Evolutionary conservation across 768 basidiomycete genomes (phyloP), one percentile per base, ranked within the genome.

Genomic region (Termitomyces eurrhizus): DNA sequence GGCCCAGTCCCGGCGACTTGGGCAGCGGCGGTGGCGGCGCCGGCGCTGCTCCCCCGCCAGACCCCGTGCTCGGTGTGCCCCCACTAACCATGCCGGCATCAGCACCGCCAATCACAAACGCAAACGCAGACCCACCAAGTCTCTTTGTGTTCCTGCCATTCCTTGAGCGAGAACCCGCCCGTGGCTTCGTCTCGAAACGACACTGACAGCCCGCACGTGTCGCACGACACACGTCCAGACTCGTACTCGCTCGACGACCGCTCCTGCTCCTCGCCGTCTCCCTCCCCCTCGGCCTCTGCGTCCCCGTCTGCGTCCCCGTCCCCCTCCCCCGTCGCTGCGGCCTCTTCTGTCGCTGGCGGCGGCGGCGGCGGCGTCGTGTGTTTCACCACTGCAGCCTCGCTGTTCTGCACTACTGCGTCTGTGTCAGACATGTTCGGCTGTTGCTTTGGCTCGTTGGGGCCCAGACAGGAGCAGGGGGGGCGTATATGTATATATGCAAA

Each of bases 121-220:
- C 16, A 16, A 41, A 2, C 16, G 6, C 0, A 14, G 4, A 45
- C 82, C 35, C 66, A 87, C 88, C 88, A 89, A 33, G 76, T 72
- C 46, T 75, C 71, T 12, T 82, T 80, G 72, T 91, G 89, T 14
- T 83, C 80, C 37, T 85, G 84, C 90, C 89, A 90, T 49, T 85
- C 84, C 65, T 83, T 81, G 44, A 85, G 72, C 41, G 88, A 88
- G 69, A 90, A 90, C 3, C 75, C 82, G 2, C 84, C 83, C 36
- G 84, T 79, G 13, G 72, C 70, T 36, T 86, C 85, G 70, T 90
- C 88, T 26, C 88, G 78, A 71, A 90, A 87, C 4, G 87, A 83
- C 56, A 92, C 82, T 13, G 78, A 75, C 26, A 78, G 75, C 11
- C 83, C 81, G 66, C 90, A 92, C 8, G 77, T 74, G 62, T 86